A percentile compares a stretch with the other conserved stretches of the same genome.
Conservation (phyloP, 768 basidiomycete species). For the Pilatotrama ljubarskyi region DNA sequence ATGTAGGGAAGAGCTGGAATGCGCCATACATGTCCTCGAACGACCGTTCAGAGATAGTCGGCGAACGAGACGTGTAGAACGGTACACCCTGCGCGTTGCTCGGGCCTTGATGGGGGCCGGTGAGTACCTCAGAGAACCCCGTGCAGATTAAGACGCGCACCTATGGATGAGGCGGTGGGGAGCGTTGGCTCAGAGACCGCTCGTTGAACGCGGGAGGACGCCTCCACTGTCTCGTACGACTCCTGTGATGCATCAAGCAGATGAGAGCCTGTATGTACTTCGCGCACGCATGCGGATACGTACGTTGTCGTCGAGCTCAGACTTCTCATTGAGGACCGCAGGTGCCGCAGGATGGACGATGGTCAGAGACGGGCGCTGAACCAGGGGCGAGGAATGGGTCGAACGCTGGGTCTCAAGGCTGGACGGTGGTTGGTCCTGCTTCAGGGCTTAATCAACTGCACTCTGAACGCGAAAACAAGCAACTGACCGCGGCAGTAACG, state of each 20-base stretch:
- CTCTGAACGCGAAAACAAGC: neutral
- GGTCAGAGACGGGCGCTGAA: neutral
- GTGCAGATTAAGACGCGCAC: neutral
- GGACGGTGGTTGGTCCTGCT: neutral
- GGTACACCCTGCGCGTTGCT: slow-evolving; percentile 3
- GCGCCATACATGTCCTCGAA: slow-evolving; percentile 11
- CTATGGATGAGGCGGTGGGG: slow-evolving; percentile 11
- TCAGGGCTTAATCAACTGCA: neutral
- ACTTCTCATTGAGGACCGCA: neutral
- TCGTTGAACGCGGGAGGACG: slow-evolving; percentile 11
- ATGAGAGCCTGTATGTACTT: too few species aligned
- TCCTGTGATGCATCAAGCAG: neutral
- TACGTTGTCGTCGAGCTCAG: slow-evolving; percentile 2
- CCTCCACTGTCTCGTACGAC: slow-evolving; percentile 18
- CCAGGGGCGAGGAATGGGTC: slow-evolving; percentile 13
- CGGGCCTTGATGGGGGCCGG: neutral
- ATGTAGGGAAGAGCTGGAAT: neutral
- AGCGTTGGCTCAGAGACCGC: slow-evolving; percentile 21
- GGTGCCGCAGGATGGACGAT: neutral
- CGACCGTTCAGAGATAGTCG: slow-evolving; percentile 10
- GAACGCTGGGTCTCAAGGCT: slow-evolving; percentile 1
- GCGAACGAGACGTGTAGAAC: slow-evolving; percentile 3
- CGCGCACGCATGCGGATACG: neutral
- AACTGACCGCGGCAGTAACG: neutral
- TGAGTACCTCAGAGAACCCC: neutral